Conservation (phyloP, 169 alveolate species). For the Cystoisospora suis region DNA sequence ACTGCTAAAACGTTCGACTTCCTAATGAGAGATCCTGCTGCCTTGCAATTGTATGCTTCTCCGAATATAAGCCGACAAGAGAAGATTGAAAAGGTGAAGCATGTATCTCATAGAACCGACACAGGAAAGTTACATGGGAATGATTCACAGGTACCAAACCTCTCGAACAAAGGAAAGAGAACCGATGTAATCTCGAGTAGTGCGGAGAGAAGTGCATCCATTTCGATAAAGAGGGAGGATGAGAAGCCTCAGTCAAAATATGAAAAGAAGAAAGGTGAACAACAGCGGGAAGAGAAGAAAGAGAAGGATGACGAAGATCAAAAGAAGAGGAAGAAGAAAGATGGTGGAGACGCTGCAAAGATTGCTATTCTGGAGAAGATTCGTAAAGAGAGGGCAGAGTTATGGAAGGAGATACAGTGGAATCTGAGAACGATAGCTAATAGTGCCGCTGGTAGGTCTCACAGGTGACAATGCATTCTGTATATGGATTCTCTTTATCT, state of each 20-base stretch:
- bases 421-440: background rate
- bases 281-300: background rate
- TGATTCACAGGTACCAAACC: no score
- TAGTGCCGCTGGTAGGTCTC: conserved; percentile 2
- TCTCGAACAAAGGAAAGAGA: no score
- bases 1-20: background rate
- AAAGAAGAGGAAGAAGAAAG: background rate
- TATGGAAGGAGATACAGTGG: conserved; percentile 26
- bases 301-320: background rate
- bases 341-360: background rate
- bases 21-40: background rate
- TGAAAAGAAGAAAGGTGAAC: background rate
- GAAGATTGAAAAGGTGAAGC: no score
- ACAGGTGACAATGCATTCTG: no score
- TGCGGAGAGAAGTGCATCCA: no score
- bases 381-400: background rate
- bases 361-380: background rate
- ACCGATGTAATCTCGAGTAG: no score
- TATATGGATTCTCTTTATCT: no score
- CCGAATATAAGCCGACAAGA: background rate
- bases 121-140: no score
- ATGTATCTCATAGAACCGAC: no score
- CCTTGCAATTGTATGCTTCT: background rate
- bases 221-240: background rate
- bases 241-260: background rate